Percentiles rank a stretch among this genome's conserved stretches.
phyloP scores from a whole-genome alignment of 495 filamentous ascomycete genomes.

The Xylaria flabelliformis region DNA sequence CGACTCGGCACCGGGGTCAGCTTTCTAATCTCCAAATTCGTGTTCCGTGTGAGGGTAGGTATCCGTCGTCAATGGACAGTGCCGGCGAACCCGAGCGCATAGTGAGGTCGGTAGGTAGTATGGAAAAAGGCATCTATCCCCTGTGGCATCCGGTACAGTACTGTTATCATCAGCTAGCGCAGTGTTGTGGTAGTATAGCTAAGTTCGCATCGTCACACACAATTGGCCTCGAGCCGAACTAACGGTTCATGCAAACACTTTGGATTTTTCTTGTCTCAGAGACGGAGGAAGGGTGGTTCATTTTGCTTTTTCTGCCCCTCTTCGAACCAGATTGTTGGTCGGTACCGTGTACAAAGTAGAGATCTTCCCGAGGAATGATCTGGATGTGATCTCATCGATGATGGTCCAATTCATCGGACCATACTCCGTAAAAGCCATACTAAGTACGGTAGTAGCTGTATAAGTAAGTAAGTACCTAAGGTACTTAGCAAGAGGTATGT shows the following conservation, averaged over 20 bases:
- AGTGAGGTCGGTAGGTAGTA: background rate
- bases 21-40: conserved; percentile 8
- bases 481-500: too few relatives aligned
- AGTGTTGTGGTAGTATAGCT: too few relatives aligned
- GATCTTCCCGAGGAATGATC: background rate
- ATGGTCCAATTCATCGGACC: conserved; percentile 5
- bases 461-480: background rate
- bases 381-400: conserved; percentile 18
- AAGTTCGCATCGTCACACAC: background rate
- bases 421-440: background rate
- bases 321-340: background rate
- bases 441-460: background rate
- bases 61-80: background rate
- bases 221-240: background rate
- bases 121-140: background rate
- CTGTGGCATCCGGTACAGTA: background rate
- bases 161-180: conserved; percentile 1
- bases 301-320: background rate
- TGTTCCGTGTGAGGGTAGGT: background rate
- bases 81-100: conserved; percentile 24
- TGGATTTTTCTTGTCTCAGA: background rate
- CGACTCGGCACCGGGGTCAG: background rate
- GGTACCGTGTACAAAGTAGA: background rate
- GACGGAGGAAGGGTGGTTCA: background rate
- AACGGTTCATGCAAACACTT: background rate